Base-by-base conservation (phyloP, 164 flowering plant genomes). In the Vitis amurensis region DNA sequence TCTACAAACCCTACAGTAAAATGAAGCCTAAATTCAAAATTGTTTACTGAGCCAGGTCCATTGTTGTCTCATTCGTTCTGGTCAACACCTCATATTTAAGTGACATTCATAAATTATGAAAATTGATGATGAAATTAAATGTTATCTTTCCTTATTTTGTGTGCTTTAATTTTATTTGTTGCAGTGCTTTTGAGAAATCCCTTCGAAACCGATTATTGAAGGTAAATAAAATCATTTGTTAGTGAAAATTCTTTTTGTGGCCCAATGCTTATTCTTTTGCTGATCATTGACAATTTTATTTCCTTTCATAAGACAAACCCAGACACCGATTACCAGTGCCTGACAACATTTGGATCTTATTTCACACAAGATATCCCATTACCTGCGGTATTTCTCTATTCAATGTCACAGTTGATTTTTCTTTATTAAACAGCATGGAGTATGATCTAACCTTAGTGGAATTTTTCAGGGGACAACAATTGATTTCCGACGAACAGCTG, bases 181-280 rank as follows among this genome's bases (percentile, higher is more conserved):
- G 79, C 88, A 95, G 99, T 82, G 89, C 85, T 56, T 90, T 95
- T 74, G 99, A 95, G 88, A 93, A 84, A 81, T 89, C 99, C 57
- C 97, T 95, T 52, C 89, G 97, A 65, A 82, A 81, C 9, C 88
- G 97, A 30, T 76, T 95, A 59, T 67, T 71, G 65, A 93, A 91
- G 92, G 98, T 92, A 79, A 62, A 71, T 29, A 47, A 31, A 57
- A 59, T 59, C 50, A 59, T 59, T 37, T 50, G 30, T 1, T 52
- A 0, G 23, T 73, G 11, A n/a, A 19, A 50, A 9, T 44, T 13
- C 37, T 4, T 8, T 68, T 63, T 13, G 23, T 63, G n/a, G 4
- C 5, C 0, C 11, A 44, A 65, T 37, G 17, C n/a, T 48, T 49
- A 60, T 37, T 16, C n/a, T 48, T 49, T 57, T 12, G 48, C 61